Conservation (phyloP, 495 filamentous ascomycete genomes). For the Halenospora varia region DNA sequence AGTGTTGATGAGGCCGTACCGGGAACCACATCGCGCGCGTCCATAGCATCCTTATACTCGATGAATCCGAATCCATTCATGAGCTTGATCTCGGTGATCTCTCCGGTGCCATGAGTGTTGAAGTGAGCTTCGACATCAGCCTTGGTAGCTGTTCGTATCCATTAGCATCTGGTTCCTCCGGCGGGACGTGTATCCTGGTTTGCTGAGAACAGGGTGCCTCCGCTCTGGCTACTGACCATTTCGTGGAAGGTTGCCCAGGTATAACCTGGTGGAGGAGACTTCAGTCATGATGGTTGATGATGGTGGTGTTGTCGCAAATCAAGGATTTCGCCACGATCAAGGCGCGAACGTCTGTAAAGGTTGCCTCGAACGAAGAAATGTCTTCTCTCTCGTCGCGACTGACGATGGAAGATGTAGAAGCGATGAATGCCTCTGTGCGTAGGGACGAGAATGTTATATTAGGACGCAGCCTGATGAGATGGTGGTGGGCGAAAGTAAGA, state of each 20-base stretch:
- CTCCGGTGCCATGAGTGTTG: slow-evolving; percentile 88
- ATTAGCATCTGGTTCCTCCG: slow-evolving; percentile 7
- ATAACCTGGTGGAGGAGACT: slow-evolving; percentile 86
- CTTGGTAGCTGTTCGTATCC: slow-evolving; percentile 69
- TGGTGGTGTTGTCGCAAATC: not conserved
- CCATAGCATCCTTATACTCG: slow-evolving; percentile 96
- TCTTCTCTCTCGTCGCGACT: not conserved
- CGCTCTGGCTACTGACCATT: slow-evolving; percentile 65
- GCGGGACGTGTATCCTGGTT: not conserved
- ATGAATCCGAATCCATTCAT: slow-evolving; percentile 99
- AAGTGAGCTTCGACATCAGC: slow-evolving; percentile 96
- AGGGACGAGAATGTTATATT: not conserved
- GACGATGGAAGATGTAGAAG: slow-evolving; percentile 1
- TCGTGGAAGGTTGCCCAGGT: slow-evolving; percentile 95
- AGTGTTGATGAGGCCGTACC: slow-evolving; percentile 52
- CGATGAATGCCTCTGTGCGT: not conserved
- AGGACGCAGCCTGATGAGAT: slow-evolving; percentile 2
- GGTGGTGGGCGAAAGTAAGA: not conserved
- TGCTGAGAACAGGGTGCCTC: not conserved
- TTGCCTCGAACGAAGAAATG: not conserved
- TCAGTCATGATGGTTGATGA: slow-evolving; percentile 64
- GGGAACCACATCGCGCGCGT: slow-evolving; percentile 95
- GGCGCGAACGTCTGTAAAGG: not conserved
- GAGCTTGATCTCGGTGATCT: slow-evolving; percentile 97
- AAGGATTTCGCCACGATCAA: not conserved